A percentile compares a stretch with the other conserved stretches of the same genome.
These are phyloP conservation scores for Lipomyces yamadae DNA, from an alignment of 805 yeast species.

Conservation along the genomic window DNA sequence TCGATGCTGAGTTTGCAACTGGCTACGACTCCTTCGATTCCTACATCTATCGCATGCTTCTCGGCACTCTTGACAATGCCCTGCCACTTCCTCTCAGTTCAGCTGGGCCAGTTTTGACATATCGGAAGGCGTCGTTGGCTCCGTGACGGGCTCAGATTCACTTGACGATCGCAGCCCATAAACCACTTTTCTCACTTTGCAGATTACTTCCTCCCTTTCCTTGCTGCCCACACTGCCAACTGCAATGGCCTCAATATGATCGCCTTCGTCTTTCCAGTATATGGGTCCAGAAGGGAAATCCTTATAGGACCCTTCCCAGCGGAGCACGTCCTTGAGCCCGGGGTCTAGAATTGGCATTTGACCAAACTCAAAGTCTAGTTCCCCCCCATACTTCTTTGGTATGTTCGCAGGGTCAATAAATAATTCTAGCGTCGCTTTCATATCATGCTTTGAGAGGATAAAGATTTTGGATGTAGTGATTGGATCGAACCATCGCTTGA, in stretches of 20 bases:
- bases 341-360: neutral
- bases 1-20: no score
- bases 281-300: slow-evolving; percentile 7
- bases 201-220: slow-evolving; percentile 1
- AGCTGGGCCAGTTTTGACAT: no score
- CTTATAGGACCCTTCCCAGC: slow-evolving; percentile 1
- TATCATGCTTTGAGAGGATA: slow-evolving; percentile 2
- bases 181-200: neutral
- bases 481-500: slow-evolving; percentile 9
- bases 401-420: slow-evolving; percentile 6
- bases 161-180: no score
- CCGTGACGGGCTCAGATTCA: no score
- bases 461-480: slow-evolving; percentile 8
- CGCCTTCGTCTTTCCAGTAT: slow-evolving; percentile 7
- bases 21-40: no score
- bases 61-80: no score
- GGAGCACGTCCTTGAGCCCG: neutral
- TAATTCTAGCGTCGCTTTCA: neutral
- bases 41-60: no score
- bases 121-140: no score
- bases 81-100: no score
- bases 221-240: neutral
- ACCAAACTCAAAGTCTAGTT: slow-evolving; percentile 6
- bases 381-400: slow-evolving; percentile 7
- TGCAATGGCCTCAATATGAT: neutral